Evolutionary conservation across 2,329 filamentous ascomycete genomes (phyloP).

Genomic region (Aspergillus sergii): DNA sequence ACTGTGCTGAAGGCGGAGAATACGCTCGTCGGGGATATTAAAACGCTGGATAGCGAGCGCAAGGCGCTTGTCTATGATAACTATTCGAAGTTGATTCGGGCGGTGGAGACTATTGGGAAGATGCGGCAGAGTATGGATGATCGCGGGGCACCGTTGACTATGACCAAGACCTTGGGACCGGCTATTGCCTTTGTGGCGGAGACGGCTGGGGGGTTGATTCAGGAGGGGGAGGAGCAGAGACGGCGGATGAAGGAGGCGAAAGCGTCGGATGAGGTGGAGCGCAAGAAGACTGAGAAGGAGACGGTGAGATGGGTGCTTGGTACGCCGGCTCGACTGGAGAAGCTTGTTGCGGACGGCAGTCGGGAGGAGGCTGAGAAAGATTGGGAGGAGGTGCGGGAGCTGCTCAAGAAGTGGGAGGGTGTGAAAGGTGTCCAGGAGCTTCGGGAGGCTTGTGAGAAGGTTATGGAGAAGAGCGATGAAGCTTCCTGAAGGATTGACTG

Average conservation of each 20-base stretch:
- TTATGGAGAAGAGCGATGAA: conserved; percentile 33
- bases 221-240: conserved; percentile 41
- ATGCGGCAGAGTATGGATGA: conserved; percentile 54
- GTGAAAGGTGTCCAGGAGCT: conserved; percentile 48
- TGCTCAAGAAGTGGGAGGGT: conserved; percentile 46
- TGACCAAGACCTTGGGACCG: conserved; percentile 48
- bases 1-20: conserved; percentile 50
- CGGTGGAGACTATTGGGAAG: conserved; percentile 91
- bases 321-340: conserved; percentile 42
- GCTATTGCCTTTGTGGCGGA: conserved; percentile 49
- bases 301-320: conserved; percentile 50
- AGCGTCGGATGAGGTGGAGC: conserved; percentile 16
- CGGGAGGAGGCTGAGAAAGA: conserved; percentile 44
- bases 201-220: conserved; percentile 43
- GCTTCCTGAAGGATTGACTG: conserved; percentile 24
- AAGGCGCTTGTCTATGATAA: conserved; percentile 98
- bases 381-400: conserved; percentile 43
- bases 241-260: conserved; percentile 32
- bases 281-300: conserved; percentile 37
- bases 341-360: conserved; percentile 41
- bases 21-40: conserved; percentile 66
- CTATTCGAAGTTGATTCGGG: conserved; percentile 94
- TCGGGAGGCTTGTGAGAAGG: conserved; percentile 40
- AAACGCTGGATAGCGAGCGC: conserved; percentile 90
- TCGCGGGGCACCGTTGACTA: conserved; percentile 46